These are phyloP conservation scores for Bretziella fagacearum DNA, from an alignment of 2,329 filamentous ascomycete species.

Conservation along the genomic window DNA sequence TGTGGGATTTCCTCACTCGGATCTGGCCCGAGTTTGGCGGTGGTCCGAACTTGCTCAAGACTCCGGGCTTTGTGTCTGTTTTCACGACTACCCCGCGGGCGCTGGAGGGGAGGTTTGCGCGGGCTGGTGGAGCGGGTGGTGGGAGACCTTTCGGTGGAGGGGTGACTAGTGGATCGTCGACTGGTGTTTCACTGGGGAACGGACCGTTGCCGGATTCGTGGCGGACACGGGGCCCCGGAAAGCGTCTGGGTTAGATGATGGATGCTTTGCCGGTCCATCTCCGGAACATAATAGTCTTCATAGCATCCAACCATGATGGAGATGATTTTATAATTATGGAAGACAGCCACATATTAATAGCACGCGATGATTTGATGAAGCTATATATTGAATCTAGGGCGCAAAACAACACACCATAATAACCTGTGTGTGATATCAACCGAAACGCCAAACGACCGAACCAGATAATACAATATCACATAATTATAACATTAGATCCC, in stretches of 20 bases:
- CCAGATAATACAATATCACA: not conserved
- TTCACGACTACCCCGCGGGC: constrained; percentile 33
- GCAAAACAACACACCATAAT: too few species aligned
- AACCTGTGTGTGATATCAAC: too few species aligned
- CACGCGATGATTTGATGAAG: too few species aligned
- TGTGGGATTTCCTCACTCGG: constrained; percentile 77
- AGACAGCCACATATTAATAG: too few species aligned
- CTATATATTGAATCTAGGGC: too few species aligned
- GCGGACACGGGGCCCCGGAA: constrained; percentile 44
- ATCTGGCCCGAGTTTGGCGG: constrained; percentile 82
- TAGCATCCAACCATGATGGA: too few species aligned
- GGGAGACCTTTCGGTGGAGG: constrained; percentile 3
- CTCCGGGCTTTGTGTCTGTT: constrained; percentile 53
- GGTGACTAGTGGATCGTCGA: constrained; percentile 1
- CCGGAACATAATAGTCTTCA: too few species aligned
- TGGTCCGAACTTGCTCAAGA: constrained; percentile 58
- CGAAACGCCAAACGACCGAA: too few species aligned
- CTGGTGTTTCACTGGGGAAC: constrained; percentile 13
- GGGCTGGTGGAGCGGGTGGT: not conserved
- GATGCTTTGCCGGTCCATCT: too few species aligned
- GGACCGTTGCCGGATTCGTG: constrained; percentile 46
- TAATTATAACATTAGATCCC: not conserved
- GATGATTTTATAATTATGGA: too few species aligned
- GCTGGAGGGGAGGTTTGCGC: constrained; percentile 3
- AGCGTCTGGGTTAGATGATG: constrained; percentile 36